Evolutionary conservation across 768 basidiomycete genomes (phyloP).

Genomic region (Serendipita sp.): DNA sequence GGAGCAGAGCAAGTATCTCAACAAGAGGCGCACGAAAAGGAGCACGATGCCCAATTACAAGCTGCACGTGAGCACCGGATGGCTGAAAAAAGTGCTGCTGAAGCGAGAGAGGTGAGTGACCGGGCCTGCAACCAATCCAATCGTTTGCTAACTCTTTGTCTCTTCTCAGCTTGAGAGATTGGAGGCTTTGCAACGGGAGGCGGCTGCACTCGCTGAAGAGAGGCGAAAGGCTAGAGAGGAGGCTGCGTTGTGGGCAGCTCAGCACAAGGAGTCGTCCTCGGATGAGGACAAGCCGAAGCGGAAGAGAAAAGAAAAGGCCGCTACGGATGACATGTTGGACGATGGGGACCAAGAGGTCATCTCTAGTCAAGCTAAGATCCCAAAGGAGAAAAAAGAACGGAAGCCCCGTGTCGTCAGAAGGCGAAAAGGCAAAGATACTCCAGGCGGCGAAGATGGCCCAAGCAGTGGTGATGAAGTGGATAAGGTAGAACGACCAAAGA

Average conservation of each 20-base stretch:
- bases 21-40: conserved; percentile 57
- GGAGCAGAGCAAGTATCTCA: conserved; percentile 63
- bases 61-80: conserved; percentile 62
- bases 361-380: conserved; percentile 42
- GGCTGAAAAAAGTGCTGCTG: conserved; percentile 56
- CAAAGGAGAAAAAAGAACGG: conserved; percentile 54
- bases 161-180: conserved; percentile 36
- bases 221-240: conserved; percentile 63
- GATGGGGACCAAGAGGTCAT: conserved; percentile 50
- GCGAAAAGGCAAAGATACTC: not conserved
- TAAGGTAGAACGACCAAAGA: not conserved
- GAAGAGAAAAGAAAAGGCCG: conserved; percentile 32
- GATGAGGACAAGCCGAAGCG: conserved; percentile 78
- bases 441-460: not conserved
- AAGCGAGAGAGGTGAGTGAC: conserved; percentile 45
- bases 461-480: not conserved
- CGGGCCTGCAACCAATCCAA: not conserved
- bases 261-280: conserved; percentile 46
- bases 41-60: conserved; percentile 57
- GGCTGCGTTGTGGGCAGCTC: conserved; percentile 60
- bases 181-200: conserved; percentile 51
- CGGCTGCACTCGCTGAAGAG: conserved; percentile 66
- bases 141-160: not conserved
- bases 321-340: conserved; percentile 26
- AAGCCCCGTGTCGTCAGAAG: not conserved